A percentile compares a stretch with the other conserved stretches of the same genome.
These are phyloP conservation scores for Aspergillus sp. DNA, from an alignment of 2,329 filamentous ascomycete genomes.

Conservation along the genomic window DNA sequence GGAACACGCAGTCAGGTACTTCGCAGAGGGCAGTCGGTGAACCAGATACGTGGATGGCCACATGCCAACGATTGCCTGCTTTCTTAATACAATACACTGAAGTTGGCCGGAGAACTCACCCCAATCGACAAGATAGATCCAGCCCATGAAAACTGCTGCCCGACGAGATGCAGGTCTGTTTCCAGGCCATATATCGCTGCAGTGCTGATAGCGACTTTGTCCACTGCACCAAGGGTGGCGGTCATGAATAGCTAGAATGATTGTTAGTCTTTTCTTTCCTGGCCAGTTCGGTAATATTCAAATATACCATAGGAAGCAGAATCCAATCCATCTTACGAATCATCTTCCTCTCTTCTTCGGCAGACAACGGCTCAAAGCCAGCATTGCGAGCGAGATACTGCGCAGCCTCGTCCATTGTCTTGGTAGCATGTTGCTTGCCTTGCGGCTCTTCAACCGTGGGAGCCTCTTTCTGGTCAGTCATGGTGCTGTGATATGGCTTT, in stretches of 20 bases:
- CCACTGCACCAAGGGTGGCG: slow-evolving; percentile 29
- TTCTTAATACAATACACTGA: not conserved
- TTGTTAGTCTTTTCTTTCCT: not conserved
- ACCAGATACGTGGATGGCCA: slow-evolving; percentile 34
- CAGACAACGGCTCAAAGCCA: slow-evolving; percentile 21
- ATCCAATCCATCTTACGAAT: slow-evolving; percentile 57
- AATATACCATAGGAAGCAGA: slow-evolving; percentile 57
- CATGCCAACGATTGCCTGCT: slow-evolving; percentile 47
- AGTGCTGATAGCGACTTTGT: slow-evolving; percentile 31
- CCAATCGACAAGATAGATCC: slow-evolving; percentile 31
- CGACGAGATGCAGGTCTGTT: slow-evolving; percentile 42
- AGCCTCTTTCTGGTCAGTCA: not conserved
- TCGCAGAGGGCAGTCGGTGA: slow-evolving; percentile 46
- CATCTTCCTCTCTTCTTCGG: slow-evolving; percentile 25
- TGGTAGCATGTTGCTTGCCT: not conserved
- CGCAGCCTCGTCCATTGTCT: slow-evolving; percentile 26
- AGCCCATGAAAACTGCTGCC: slow-evolving; percentile 54
- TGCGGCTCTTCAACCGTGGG: not conserved
- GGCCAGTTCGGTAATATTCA: no score
- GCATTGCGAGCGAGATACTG: slow-evolving; percentile 23
- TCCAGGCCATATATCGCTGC: slow-evolving; percentile 56
- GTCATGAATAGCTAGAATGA: slow-evolving; percentile 24
- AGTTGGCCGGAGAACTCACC: not conserved
- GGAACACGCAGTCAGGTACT: slow-evolving; percentile 48
- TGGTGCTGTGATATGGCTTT: not conserved